These are phyloP conservation scores for Phytopythium kandeliae DNA, from an alignment of 352 stramenopile species.

Conservation along the genomic window DNA sequence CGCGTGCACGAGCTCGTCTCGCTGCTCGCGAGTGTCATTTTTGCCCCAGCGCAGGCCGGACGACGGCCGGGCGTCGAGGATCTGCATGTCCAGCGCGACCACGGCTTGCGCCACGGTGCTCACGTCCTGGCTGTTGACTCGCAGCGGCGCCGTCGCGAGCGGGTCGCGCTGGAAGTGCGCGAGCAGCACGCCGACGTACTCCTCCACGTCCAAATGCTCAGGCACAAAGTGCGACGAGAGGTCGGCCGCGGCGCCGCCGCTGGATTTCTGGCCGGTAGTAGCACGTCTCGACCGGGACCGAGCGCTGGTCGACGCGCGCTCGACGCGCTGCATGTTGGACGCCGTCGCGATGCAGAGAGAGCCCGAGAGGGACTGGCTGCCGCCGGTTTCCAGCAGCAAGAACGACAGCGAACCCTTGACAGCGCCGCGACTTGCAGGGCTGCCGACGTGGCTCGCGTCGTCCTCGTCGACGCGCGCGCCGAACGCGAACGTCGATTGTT, in stretches of 20 bases:
- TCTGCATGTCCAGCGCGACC: conserved; percentile 54
- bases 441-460: conserved; percentile 20
- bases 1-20: conserved; percentile 8
- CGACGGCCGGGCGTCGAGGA: conserved; percentile 75
- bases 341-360: conserved; percentile 60
- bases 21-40: conserved; percentile 18
- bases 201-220: conserved; percentile 38
- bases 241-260: neutral
- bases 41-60: conserved; percentile 79
- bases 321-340: conserved; percentile 59
- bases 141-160: conserved; percentile 30
- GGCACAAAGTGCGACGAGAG: conserved; percentile 26
- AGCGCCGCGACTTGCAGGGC: conserved; percentile 7
- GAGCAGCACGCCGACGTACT: conserved; percentile 49
- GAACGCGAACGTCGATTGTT: conserved; percentile 42
- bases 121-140: conserved; percentile 38
- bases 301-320: conserved; percentile 10
- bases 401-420: conserved; percentile 71
- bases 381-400: conserved; percentile 42
- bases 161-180: conserved; percentile 56
- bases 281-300: neutral
- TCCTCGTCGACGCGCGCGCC: conserved; percentile 31
- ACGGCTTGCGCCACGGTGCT: conserved; percentile 48
- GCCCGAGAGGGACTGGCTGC: conserved; percentile 18
- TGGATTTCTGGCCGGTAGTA: neutral